These are phyloP conservation scores for Fraxinus nigra DNA, from an alignment of 305 asterid genomes.

Conservation along the genomic window DNA sequence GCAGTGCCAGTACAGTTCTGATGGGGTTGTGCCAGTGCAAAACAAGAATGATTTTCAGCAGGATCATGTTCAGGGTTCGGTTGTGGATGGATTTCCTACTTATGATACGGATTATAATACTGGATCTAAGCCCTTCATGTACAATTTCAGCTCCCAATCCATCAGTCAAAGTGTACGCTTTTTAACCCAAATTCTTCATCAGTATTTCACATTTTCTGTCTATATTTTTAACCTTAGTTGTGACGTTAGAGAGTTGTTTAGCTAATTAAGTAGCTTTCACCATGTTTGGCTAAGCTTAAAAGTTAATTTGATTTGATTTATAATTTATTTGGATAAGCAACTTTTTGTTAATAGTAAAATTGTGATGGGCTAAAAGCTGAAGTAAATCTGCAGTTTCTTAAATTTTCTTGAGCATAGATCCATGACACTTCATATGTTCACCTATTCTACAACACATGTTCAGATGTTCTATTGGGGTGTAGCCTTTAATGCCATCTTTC, in stretches of 20 bases:
- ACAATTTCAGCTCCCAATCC: conserved; percentile 71
- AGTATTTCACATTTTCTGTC: background rate
- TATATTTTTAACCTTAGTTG: background rate
- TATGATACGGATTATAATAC: conserved; percentile 51
- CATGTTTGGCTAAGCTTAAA: background rate
- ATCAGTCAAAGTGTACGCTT: conserved; percentile 69
- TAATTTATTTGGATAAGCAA: background rate
- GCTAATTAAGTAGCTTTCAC: background rate
- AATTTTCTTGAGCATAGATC: too few relatives aligned
- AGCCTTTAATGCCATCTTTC: too few relatives aligned
- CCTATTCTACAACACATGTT: background rate
- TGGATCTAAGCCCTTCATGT: conserved; percentile 58
- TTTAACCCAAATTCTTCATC: background rate
- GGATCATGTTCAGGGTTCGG: conserved; percentile 48
- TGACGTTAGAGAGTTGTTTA: background rate
- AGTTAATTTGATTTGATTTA: background rate
- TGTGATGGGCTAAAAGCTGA: background rate
- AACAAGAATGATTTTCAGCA: conserved; percentile 32
- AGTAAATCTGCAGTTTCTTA: background rate
- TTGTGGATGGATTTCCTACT: conserved; percentile 71
- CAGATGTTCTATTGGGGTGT: background rate
- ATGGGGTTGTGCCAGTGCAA: conserved; percentile 76
- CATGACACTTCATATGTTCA: background rate
- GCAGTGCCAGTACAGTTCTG: conserved; percentile 36
- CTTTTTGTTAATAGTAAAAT: background rate